Evolutionary conservation across 768 basidiomycete genomes (phyloP), one percentile per base, ranked within the genome.

Genomic region (Russula sp.): DNA sequence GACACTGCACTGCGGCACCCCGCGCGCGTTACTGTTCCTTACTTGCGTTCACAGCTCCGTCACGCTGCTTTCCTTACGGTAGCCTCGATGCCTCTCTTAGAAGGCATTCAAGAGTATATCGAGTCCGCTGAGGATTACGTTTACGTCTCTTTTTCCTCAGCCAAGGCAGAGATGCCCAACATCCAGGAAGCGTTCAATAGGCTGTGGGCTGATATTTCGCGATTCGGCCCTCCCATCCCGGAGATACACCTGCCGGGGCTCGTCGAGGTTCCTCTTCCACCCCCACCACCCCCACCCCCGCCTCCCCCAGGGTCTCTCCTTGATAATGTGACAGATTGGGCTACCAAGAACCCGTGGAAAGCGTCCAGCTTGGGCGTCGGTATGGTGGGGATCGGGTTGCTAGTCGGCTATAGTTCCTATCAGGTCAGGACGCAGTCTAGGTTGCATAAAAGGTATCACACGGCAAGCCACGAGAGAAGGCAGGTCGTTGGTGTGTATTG

Each of bases 191-290:
- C 83, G 35, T 73, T 86, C 22, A 80, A 88, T 66, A 81, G 84
- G 31, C 77, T 92, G 60, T 91, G 88, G 87, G 74, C 83, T 27
- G 91, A 94, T 70, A 83, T 94, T 64, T 80, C 88, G 52, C 85
- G 91, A 61, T 91, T 89, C 72, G 90, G 91, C 13, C 74, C 79
- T 22, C 59, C 74, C 54, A 69, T 82, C 22, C 76, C 78, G 11
- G 80, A 82, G 50, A 78, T 91, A 58, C 81, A 76, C 67, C 75
- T 89, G 51, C 85, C 87, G 18, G 80, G 80, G 40, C 80, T 91
- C 68, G 89, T 90, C 68, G 82, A 89, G 64, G 81, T 91, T 3
- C 89, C 87, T 0, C 84, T 86, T 0, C 86, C 87, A 0, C 86
- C 86, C 0, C 85, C 84, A 0, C 79, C 83, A 77, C 50, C 62